phyloP scores from a whole-genome alignment of 106 monocot genomes.

The Xerophyta viscosa region DNA sequence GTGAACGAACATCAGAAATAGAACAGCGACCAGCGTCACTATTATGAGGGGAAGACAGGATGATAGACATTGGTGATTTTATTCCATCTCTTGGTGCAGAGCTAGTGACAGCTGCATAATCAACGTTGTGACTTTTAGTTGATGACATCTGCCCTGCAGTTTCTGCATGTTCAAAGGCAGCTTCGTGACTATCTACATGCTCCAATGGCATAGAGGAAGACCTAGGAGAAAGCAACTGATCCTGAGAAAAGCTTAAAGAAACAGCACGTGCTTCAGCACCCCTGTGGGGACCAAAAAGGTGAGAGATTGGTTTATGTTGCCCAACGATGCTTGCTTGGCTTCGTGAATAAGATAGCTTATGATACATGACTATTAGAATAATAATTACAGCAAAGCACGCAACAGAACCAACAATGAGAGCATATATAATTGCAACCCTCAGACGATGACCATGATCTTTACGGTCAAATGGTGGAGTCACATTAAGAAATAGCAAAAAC shows the following conservation, averaged over 20 bases:
- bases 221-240: conserved; percentile 20
- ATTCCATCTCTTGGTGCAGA: neutral
- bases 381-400: conserved; percentile 23
- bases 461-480: conserved; percentile 12
- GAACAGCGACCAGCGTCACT: conserved; percentile 16
- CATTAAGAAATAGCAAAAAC: conserved; percentile 34
- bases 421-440: conserved; percentile 31
- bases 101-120: conserved; percentile 7
- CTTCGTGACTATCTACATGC: conserved; percentile 5
- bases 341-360: conserved; percentile 14
- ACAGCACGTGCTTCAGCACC: conserved; percentile 9
- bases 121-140: conserved; percentile 4
- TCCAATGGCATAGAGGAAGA: conserved; percentile 17
- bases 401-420: conserved; percentile 36
- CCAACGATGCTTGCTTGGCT: conserved; percentile 4
- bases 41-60: conserved; percentile 27
- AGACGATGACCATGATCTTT: conserved; percentile 16
- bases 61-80: conserved; percentile 22
- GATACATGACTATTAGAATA: conserved; percentile 41
- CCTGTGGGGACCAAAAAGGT: conserved; percentile 10
- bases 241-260: conserved; percentile 24
- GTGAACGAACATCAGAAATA: conserved; percentile 39
- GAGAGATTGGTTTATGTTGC: conserved; percentile 10
- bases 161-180: conserved; percentile 16
- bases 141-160: conserved; percentile 4